Evolutionary conservation across 1,139 yeast species (phyloP).

Genomic region (Magnusiomyces clavatus): DNA sequence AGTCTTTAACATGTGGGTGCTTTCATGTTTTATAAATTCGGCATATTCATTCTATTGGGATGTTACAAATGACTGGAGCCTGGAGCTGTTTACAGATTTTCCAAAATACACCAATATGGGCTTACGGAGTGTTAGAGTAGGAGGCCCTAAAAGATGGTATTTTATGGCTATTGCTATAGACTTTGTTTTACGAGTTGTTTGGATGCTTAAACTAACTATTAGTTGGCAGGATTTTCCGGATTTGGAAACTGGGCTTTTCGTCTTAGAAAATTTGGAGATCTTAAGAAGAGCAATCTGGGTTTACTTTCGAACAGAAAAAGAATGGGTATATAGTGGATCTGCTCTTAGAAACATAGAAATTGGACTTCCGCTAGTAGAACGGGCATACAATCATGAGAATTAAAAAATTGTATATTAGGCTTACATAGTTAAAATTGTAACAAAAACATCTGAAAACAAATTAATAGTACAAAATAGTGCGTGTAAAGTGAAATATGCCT

Average conservation of each 20-base stretch:
- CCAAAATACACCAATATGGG: constrained; percentile 15
- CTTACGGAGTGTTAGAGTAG: constrained; percentile 10
- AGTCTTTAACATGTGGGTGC: constrained; percentile 42
- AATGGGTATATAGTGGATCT: constrained; percentile 33
- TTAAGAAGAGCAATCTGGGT: constrained; percentile 87
- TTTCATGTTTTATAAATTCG: constrained; percentile 54
- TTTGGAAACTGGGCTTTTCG: constrained; percentile 52
- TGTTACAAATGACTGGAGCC: constrained; percentile 79
- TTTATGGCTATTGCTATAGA: constrained; percentile 51
- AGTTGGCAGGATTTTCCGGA: constrained; percentile 32
- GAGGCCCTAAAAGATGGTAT: constrained; percentile 35
- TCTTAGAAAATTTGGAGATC: constrained; percentile 65
- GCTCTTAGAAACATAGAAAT: background rate
- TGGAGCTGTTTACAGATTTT: constrained; percentile 35
- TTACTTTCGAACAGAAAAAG: constrained; percentile 73
- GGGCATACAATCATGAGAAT: constrained; percentile 8
- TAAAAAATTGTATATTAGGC: no score
- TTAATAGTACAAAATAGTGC: no score
- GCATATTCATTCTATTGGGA: constrained; percentile 84
- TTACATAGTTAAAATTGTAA: no score
- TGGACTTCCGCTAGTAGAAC: constrained; percentile 1
- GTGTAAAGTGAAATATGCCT: constrained; percentile 5
- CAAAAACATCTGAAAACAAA: no score
- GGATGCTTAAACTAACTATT: constrained; percentile 51
- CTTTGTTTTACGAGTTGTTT: constrained; percentile 58